Base-by-base conservation (phyloP, 495 filamentous ascomycete species). In the Daldinia grandis region DNA sequence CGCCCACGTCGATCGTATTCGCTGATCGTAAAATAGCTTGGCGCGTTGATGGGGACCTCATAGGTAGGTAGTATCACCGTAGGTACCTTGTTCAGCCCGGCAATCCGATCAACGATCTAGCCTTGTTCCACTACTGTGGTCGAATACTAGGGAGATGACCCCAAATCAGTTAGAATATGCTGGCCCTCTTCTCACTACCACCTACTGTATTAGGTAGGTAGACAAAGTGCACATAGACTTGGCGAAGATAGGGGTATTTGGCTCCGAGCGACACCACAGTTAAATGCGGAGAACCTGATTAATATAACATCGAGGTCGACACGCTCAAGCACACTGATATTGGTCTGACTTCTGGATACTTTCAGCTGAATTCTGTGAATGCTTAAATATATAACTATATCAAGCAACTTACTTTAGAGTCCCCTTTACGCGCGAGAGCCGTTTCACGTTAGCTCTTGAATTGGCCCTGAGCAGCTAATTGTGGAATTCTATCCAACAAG, bases 151-250 rank as follows among this genome's bases (percentile, higher is more conserved):
- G 44, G 28, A 54, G 27, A 19, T 6, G 33, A 54, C 19, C 62
- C 42, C 19, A 27, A 55, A 66, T 35, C 24, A 62, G 62, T 50
- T 58, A 71, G 60, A 24, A 40, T 24, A 25, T 15, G 31, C 30
- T 58, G 49, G 24, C n/a, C n/a, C n/a, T 4, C 37, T 64, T 65
- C 64, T 58, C 64, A 54, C 31, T 57, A 17, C 25, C 30, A 73
- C 70, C 70, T 73, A 44, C 70, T 73, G 51, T 15, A 73, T 73
- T 73, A 38, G 70, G 70, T 50, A 73, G 64, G 64, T 62, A 58
- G 27, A 53, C 40, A 50, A 12, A 56, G 61, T 15, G 63, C 27
- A 44, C 15, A 4, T 55, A 40, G 3, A 14, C 70, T 73, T 73
- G 70, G 70, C 70, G 54, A 65, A 62, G 69, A 68, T 64, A 72